Evolutionary conservation across 768 basidiomycete species (phyloP).

Genomic region (Chalciporus chontae): DNA sequence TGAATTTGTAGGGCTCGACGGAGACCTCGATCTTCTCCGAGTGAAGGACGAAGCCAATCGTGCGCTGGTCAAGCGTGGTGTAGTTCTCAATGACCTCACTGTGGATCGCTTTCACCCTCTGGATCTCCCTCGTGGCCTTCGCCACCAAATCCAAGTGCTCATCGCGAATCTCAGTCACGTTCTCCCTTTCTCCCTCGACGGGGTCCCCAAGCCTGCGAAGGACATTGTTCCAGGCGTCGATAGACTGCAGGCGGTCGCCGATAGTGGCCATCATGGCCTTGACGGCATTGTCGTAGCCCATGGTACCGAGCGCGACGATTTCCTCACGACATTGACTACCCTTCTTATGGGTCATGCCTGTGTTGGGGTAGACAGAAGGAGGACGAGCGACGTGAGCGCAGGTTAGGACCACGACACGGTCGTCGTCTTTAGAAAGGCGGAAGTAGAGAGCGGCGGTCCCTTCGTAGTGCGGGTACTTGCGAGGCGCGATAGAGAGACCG

Average conservation of each 20-base stretch:
- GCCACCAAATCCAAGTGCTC: slow-evolving; percentile 3
- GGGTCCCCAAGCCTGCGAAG: not conserved
- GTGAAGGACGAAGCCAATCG: slow-evolving; percentile 34
- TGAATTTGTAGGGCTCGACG: slow-evolving; percentile 23
- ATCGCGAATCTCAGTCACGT: too few relatives aligned
- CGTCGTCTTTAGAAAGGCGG: slow-evolving; percentile 7
- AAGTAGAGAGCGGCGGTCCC: slow-evolving; percentile 37
- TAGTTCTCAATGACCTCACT: slow-evolving; percentile 22
- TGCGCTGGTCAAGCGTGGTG: slow-evolving; percentile 4
- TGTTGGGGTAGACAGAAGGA: slow-evolving; percentile 18
- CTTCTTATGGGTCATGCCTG: too few relatives aligned
- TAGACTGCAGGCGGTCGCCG: slow-evolving; percentile 7
- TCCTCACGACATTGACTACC: too few relatives aligned
- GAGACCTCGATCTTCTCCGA: slow-evolving; percentile 23
- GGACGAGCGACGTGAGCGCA: slow-evolving; percentile 35
- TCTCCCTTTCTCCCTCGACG: too few relatives aligned
- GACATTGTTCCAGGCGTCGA: not conserved
- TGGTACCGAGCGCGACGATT: slow-evolving; percentile 31
- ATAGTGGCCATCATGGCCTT: slow-evolving; percentile 27
- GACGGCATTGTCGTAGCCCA: slow-evolving; percentile 23
- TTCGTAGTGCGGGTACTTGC: slow-evolving; percentile 29
- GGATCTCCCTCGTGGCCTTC: slow-evolving; percentile 21
- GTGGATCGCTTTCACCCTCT: slow-evolving; percentile 25
- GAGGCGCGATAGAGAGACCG: too few relatives aligned
- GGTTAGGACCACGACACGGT: slow-evolving; percentile 29